A percentile compares a stretch with the other conserved stretches of the same genome.
Conservation (phyloP, 2,329 filamentous ascomycete genomes). For the Fusarium incarnatum region DNA sequence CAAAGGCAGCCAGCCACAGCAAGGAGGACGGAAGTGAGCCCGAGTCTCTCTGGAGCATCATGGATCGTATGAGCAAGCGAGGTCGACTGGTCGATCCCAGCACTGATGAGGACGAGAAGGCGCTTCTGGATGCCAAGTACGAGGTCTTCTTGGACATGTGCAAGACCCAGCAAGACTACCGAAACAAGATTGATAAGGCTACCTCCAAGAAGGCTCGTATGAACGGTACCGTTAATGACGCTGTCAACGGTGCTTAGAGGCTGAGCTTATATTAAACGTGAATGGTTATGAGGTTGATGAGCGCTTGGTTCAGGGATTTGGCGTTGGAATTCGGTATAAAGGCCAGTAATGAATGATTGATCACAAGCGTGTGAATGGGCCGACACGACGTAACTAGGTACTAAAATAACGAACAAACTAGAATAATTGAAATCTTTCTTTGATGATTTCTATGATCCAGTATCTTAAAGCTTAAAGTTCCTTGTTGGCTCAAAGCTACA, state of each 20-base stretch:
- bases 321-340: constrained; percentile 21
- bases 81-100: constrained; percentile 85
- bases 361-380: constrained; percentile 13
- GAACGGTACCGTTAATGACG: constrained; percentile 49
- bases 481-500: constrained; percentile 1
- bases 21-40: constrained; percentile 74
- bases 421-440: constrained; percentile 22
- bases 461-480: neutral
- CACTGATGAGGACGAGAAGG: constrained; percentile 78
- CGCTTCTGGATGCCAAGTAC: constrained; percentile 88
- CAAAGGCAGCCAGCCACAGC: constrained; percentile 91
- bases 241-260: constrained; percentile 47
- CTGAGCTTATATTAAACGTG: constrained; percentile 2
- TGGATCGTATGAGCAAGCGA: constrained; percentile 97
- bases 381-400: neutral
- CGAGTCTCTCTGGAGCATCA: constrained; percentile 93
- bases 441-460: neutral
- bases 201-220: constrained; percentile 54
- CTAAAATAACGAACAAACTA: constrained; percentile 23
- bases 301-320: constrained; percentile 21
- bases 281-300: constrained; percentile 16
- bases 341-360: constrained; percentile 38
- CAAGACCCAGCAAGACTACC: constrained; percentile 83
- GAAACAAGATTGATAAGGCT: constrained; percentile 78
- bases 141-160: constrained; percentile 96